A percentile compares a stretch with the other conserved stretches of the same genome.
phyloP scores from a whole-genome alignment of 2,329 filamentous ascomycete genomes.

The Hysterium pulicare region DNA sequence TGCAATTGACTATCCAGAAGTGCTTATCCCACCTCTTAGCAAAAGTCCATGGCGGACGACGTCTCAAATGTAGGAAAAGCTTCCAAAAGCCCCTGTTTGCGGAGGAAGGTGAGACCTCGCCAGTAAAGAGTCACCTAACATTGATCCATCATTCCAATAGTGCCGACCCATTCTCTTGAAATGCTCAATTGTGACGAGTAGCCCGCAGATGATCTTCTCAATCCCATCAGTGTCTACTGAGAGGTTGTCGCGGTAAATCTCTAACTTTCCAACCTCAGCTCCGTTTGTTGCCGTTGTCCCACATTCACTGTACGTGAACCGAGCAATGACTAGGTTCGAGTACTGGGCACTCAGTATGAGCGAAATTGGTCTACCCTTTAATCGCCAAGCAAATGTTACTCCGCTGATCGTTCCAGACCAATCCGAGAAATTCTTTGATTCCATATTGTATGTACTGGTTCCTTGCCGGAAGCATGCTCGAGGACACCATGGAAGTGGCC shows the following conservation, averaged over 20 bases:
- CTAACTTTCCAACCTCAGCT: conserved; percentile 26
- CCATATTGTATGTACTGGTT: conserved; percentile 19
- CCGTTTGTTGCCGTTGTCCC: conserved; percentile 25
- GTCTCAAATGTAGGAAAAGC: conserved; percentile 9
- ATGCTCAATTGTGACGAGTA: conserved; percentile 25
- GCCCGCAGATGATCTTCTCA: conserved; percentile 24
- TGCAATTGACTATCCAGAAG: too few relatives aligned
- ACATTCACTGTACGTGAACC: conserved; percentile 26
- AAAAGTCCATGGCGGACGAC: too few relatives aligned
- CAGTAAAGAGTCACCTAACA: too few relatives aligned
- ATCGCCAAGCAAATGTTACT: conserved; percentile 21
- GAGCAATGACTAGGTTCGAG: conserved; percentile 21
- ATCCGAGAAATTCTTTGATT: conserved; percentile 29
- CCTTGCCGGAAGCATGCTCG: conserved; percentile 24
- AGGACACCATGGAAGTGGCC: conserved; percentile 31
- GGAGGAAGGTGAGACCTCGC: conserved; percentile 9
- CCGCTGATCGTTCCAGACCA: conserved; percentile 18
- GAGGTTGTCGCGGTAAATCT: conserved; percentile 22
- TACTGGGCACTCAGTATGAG: conserved; percentile 19
- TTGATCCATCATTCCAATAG: conserved; percentile 17
- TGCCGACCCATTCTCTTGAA: conserved; percentile 26
- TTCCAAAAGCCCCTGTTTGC: conserved; percentile 13
- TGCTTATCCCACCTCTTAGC: too few relatives aligned
- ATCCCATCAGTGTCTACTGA: conserved; percentile 19
- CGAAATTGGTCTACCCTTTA: conserved; percentile 21